These are phyloP conservation scores for Rheum nobile DNA, from an alignment of 148 eudicot species.

Conservation along the genomic window DNA sequence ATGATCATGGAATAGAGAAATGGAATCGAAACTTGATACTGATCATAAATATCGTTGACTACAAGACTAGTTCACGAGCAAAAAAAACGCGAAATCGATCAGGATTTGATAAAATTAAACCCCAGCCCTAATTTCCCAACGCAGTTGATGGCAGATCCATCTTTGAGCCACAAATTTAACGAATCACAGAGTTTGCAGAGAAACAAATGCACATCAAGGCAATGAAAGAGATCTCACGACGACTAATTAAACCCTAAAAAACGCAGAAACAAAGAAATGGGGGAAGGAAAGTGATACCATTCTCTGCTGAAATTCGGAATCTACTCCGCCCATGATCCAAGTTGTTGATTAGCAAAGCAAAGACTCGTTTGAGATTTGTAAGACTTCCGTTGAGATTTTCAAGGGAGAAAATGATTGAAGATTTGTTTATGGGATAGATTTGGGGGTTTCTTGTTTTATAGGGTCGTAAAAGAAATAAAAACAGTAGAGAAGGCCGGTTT, in stretches of 20 bases:
- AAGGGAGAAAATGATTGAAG: neutral
- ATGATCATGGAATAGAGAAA: neutral
- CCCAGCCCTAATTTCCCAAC: neutral
- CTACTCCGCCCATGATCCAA: neutral
- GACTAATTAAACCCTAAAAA: neutral
- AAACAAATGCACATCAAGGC: neutral
- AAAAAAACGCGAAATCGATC: neutral
- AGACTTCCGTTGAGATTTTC: neutral
- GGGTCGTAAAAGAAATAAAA: neutral
- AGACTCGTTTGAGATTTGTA: neutral
- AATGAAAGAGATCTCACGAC: neutral
- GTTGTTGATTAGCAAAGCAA: neutral
- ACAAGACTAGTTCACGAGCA: neutral
- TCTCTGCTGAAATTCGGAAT: neutral
- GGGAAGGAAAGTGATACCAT: neutral
- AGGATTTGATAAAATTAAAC: neutral
- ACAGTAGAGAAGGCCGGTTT: neutral
- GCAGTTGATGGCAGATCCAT: neutral
- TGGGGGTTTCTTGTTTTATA: neutral
- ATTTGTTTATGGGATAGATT: neutral
- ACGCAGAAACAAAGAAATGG: neutral
- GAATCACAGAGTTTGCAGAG: neutral
- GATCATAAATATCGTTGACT: neutral
- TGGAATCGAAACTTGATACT: neutral
- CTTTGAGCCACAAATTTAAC: neutral